phyloP scores from a whole-genome alignment of 164 flowering plant genomes.

The Vitis rotundifolia region DNA sequence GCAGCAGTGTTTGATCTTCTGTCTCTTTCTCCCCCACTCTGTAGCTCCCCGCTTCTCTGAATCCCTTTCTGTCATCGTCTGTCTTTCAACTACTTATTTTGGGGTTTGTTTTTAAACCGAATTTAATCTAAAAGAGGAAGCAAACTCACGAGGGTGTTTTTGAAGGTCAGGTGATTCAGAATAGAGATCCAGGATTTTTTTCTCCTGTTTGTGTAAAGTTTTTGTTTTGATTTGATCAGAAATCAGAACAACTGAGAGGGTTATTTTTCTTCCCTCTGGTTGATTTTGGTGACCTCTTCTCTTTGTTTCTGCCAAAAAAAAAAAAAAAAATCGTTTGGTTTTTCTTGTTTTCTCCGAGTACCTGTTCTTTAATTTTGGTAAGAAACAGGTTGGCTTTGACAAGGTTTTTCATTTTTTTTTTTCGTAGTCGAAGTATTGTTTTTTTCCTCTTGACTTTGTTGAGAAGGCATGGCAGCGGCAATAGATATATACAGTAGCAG shows the following conservation, averaged over 20 bases:
- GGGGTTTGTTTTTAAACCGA: slow-evolving; percentile 23
- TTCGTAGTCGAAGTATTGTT: too few relatives aligned
- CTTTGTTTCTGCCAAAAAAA: neutral
- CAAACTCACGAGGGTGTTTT: slow-evolving; percentile 17
- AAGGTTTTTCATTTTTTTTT: neutral
- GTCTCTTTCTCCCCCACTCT: slow-evolving; percentile 14
- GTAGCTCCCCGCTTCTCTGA: slow-evolving; percentile 60
- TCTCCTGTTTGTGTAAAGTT: neutral
- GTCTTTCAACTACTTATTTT: slow-evolving; percentile 38
- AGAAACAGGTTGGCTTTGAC: slow-evolving; percentile 13
- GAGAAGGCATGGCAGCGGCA: slow-evolving; percentile 48
- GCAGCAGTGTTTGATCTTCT: slow-evolving; percentile 17
- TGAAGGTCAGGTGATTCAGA: slow-evolving; percentile 33
- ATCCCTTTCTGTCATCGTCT: slow-evolving; percentile 77
- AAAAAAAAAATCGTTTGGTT: neutral
- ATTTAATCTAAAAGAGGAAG: neutral
- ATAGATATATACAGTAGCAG: slow-evolving; percentile 34
- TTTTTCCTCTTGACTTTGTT: neutral
- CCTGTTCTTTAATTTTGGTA: slow-evolving; percentile 31
- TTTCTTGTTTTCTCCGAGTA: slow-evolving; percentile 3
- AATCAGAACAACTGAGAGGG: slow-evolving; percentile 17
- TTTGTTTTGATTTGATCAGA: slow-evolving; percentile 6
- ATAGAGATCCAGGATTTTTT: slow-evolving; percentile 22
- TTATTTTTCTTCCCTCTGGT: slow-evolving; percentile 24
- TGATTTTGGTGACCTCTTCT: neutral